These are phyloP conservation scores for Daldinia bambusicola DNA, from an alignment of 495 filamentous ascomycete genomes.

Conservation along the genomic window DNA sequence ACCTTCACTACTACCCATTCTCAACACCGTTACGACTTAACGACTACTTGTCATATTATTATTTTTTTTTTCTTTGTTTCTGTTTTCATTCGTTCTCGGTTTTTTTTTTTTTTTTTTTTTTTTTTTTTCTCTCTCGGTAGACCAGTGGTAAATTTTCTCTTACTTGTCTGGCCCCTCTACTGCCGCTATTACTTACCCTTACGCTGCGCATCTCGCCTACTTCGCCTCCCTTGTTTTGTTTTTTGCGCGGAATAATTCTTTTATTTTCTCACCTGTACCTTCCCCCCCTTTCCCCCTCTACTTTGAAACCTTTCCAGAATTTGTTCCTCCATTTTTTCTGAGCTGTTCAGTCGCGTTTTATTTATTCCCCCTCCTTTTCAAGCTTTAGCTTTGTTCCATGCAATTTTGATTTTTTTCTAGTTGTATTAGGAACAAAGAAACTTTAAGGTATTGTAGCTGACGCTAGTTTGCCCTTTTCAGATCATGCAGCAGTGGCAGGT, in stretches of 20 bases:
- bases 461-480: constrained; percentile 51
- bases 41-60: constrained; percentile 4
- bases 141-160: constrained; percentile 41
- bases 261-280: constrained; percentile 23
- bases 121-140: too few species aligned
- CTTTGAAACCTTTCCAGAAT: constrained; percentile 3
- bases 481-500: constrained; percentile 66
- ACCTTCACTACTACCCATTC: constrained; percentile 7
- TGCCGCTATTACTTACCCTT: constrained; percentile 32
- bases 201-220: constrained; percentile 11
- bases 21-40: constrained; percentile 20
- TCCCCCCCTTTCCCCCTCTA: neutral
- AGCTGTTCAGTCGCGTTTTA: constrained; percentile 30
- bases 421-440: constrained; percentile 42
- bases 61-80: neutral
- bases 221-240: constrained; percentile 30
- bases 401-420: constrained; percentile 27
- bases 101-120: neutral
- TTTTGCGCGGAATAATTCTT: constrained; percentile 31
- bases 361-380: constrained; percentile 17
- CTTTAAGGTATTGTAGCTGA: constrained; percentile 41
- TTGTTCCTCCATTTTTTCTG: constrained; percentile 28
- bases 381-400: constrained; percentile 29
- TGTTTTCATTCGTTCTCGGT: constrained; percentile 15
- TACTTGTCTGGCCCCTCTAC: constrained; percentile 28